Evolutionary conservation across 805 yeast genomes (phyloP).

Genomic region (Candida succiphila): DNA sequence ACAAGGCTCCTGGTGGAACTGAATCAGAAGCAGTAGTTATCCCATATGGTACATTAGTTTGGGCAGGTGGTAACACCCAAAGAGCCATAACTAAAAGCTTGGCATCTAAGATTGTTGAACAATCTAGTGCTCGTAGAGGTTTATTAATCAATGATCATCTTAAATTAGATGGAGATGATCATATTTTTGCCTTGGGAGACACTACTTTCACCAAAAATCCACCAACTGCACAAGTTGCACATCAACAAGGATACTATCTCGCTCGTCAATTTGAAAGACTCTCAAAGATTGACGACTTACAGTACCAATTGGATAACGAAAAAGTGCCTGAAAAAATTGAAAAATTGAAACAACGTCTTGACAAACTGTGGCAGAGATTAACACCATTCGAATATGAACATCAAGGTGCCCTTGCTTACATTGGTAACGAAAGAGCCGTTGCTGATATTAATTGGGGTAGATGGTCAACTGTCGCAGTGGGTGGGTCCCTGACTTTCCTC

Average conservation of each 20-base stretch:
- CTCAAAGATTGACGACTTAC: constrained; percentile 48
- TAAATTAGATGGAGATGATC: constrained; percentile 71
- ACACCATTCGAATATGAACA: constrained; percentile 69
- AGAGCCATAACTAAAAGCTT: constrained; percentile 63
- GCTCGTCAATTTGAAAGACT: constrained; percentile 60
- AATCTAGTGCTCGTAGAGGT: constrained; percentile 82
- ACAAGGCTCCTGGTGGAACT: constrained; percentile 57
- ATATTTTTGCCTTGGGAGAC: constrained; percentile 83
- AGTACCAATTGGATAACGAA: constrained; percentile 33
- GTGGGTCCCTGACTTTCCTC: constrained; percentile 78
- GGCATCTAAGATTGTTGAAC: constrained; percentile 58
- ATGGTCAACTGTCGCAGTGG: constrained; percentile 68
- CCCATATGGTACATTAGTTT: constrained; percentile 85
- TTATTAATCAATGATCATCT: constrained; percentile 72
- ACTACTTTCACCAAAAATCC: constrained; percentile 85
- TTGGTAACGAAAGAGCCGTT: constrained; percentile 86
- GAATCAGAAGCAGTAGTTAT: constrained; percentile 42
- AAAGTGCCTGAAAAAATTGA: constrained; percentile 32
- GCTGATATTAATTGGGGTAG: constrained; percentile 80
- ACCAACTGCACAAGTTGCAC: constrained; percentile 96
- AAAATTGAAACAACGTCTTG: constrained; percentile 34
- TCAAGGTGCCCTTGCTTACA: constrained; percentile 88
- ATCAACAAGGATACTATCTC: constrained; percentile 82
- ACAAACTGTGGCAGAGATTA: constrained; percentile 28
- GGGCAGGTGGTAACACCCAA: constrained; percentile 96